Base-by-base conservation (phyloP, 345 rosid genomes). In the Microthlaspi erraticum region DNA sequence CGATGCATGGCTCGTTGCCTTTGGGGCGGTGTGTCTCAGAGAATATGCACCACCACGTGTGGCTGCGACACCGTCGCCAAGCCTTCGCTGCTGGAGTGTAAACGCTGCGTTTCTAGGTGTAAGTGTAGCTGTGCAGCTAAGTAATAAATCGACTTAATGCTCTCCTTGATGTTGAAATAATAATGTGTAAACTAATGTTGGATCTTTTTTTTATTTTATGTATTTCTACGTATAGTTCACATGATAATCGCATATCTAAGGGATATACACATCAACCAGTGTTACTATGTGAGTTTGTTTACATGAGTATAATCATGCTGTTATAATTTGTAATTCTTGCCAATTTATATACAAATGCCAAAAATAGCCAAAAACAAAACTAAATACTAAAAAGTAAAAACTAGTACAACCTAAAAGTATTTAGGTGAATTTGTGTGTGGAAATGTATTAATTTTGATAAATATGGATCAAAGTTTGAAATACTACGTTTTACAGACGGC, bases 1-100 rank as follows among this genome's bases (percentile, higher is more conserved):
- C 81, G 73, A 13, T 89, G 97, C 88, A 86, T 87, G 96, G 90
- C 90, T 0, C 76, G 77, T 77, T 92, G 97, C 73, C 81, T 89
- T 78, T 89, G 96, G 97, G 77, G 89, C 1, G 93, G 92, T 44
- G 72, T 56, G 6, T 31, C 85, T 5, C 82, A 50, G 67, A 39
- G 80, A 0, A 72, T 57, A 9, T 89, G 97, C 70, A 67, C 60
- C 8, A 41, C 55, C 14, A 79, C 77, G 57, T 89, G 97, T 4
- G 79, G 88, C 41, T 83, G 86, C 68, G 68, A 76, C 52, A 73
- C 72, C 33, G n/a, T 19, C 37, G 82, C 78, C 9, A 80, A 80
- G 57, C 83, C 86, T 8, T 83, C 66, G 12, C 79, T 92, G 43
- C 34, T 82, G 1, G 84, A 80, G 9, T 89, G 97, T 80, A 87